A percentile compares a stretch with the other conserved stretches of the same genome.
Conservation (phyloP, 2,329 filamentous ascomycete genomes). For the Corniculantispora saksenae region DNA sequence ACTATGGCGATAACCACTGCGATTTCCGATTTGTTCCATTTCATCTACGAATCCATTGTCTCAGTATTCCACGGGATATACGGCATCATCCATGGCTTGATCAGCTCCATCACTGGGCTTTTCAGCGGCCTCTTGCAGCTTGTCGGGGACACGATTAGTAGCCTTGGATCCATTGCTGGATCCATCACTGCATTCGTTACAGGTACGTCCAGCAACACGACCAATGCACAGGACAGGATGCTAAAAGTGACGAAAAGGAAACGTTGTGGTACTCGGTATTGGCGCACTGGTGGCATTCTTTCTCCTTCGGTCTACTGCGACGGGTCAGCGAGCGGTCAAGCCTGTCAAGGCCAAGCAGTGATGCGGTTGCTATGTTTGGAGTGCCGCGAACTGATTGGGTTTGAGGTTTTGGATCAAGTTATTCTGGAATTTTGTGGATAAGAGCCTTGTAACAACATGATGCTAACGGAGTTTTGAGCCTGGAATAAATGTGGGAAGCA, state of each 20-base stretch:
- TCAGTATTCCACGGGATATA: conserved; percentile 5
- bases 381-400: too few relatives aligned
- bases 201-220: neutral
- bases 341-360: neutral
- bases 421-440: too few relatives aligned
- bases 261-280: neutral
- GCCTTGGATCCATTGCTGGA: neutral
- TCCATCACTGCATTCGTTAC: conserved; percentile 9
- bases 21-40: conserved; percentile 8
- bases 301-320: conserved; percentile 1
- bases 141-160: neutral
- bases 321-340: conserved; percentile 4
- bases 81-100: neutral
- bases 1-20: conserved; percentile 6
- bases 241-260: neutral
- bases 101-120: conserved; percentile 4
- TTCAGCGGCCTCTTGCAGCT: neutral
- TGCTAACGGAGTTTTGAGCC: too few relatives aligned
- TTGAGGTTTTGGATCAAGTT: too few relatives aligned
- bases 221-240: too few relatives aligned
- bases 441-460: too few relatives aligned
- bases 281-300: conserved; percentile 7
- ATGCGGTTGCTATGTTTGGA: neutral
- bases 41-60: conserved; percentile 1
- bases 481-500: too few relatives aligned